A percentile compares a stretch with the other conserved stretches of the same genome.
These are phyloP conservation scores for Erodium moschatum DNA, from an alignment of 441 rosid genomes.

Conservation along the genomic window DNA sequence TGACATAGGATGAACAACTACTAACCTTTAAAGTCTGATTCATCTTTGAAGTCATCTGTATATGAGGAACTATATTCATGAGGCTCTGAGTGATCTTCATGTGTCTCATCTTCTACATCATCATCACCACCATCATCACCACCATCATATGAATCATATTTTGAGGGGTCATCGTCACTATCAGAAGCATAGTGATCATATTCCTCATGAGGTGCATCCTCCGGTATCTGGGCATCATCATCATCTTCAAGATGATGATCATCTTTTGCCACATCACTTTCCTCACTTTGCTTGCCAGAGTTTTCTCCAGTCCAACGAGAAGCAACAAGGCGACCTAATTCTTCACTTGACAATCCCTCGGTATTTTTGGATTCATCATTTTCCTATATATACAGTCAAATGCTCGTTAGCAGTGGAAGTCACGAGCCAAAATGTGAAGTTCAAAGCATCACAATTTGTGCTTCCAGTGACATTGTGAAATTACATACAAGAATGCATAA, in stretches of 20 bases:
- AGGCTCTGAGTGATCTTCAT: not conserved
- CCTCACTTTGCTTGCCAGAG: slow-evolving; percentile 40
- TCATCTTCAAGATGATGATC: slow-evolving; percentile 22
- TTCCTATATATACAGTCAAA: slow-evolving; percentile 15
- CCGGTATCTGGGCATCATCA: not conserved
- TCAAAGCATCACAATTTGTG: not conserved
- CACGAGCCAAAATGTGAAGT: slow-evolving; percentile 1
- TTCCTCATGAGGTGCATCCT: slow-evolving; percentile 6
- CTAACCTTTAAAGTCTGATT: not conserved
- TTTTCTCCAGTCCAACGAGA: slow-evolving; percentile 94
- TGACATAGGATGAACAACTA: not conserved
- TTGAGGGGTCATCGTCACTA: slow-evolving; percentile 48
- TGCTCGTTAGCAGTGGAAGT: not conserved
- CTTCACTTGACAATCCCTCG: slow-evolving; percentile 73
- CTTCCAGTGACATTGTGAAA: not conserved
- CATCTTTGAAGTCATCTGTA: not conserved
- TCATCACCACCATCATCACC: slow-evolving; percentile 8
- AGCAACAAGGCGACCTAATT: slow-evolving; percentile 86
- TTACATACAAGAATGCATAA: not conserved
- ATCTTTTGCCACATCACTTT: slow-evolving; percentile 18
- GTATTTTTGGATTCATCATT: slow-evolving; percentile 38
- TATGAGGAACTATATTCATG: slow-evolving; percentile 8
- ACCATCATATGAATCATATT: slow-evolving; percentile 30
- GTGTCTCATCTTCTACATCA: slow-evolving; percentile 6
- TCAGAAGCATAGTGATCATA: slow-evolving; percentile 53